Evolutionary conservation across 192 early-diverging fungal species (phyloP).

Genomic region (Dissophora ornata): DNA sequence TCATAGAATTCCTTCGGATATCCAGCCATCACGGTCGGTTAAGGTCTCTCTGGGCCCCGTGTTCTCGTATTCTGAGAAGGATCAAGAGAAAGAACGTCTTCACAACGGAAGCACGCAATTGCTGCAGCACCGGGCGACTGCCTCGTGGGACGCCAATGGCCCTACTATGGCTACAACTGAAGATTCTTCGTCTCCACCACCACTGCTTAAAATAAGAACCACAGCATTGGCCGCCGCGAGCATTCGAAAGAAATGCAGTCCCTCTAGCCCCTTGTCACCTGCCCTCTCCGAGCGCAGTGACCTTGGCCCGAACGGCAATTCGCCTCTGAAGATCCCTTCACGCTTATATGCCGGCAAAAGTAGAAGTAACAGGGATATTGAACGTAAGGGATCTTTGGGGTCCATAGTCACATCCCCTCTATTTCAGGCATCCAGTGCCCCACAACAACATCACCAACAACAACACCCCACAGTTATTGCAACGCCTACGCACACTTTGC

Average conservation of each 20-base stretch:
- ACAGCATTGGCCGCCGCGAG: too few species aligned
- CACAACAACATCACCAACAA: too few species aligned
- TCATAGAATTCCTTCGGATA: conserved; percentile 11
- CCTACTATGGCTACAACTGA: too few species aligned
- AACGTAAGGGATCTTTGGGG: neutral
- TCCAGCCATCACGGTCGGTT: conserved; percentile 6
- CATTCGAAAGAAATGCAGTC: neutral
- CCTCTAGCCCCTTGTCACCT: neutral
- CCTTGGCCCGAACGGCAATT: neutral
- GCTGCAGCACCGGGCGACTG: neutral
- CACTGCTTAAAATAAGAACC: too few species aligned
- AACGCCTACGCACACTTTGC: neutral
- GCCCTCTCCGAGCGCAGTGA: neutral
- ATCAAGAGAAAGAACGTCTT: conserved; percentile 25
- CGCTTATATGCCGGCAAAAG: neutral
- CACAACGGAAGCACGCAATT: neutral
- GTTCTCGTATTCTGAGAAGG: conserved; percentile 34
- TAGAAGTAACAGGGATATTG: too few species aligned
- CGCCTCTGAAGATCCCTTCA: neutral
- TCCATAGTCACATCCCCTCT: neutral
- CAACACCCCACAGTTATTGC: neutral
- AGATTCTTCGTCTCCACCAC: too few species aligned
- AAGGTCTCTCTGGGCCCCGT: conserved; percentile 16
- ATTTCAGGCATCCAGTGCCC: too few species aligned
- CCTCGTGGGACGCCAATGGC: too few species aligned